Evolutionary conservation across 2,329 filamentous ascomycete genomes (phyloP), one percentile per base, ranked within the genome.

Genomic region (Fusarium humuli): DNA sequence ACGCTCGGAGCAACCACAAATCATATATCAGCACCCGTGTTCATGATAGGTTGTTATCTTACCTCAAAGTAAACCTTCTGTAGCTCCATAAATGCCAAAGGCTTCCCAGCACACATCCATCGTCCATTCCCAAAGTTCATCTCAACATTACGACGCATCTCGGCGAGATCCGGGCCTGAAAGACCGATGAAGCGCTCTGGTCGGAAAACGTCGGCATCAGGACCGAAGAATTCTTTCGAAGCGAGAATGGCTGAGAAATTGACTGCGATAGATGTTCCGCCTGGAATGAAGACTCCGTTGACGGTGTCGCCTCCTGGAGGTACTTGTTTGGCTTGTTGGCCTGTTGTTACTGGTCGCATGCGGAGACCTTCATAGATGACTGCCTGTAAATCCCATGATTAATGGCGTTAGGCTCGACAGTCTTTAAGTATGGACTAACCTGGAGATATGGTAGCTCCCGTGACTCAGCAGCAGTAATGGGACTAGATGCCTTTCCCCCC

Each of bases 51-150:
- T 3, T 2, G 0, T 12, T 2, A 12, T 13, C 58, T 12, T 6
- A 62, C 57, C 57, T 62, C 59, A 0, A 62, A 62, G 3, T 46
- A 62, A 2, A 54, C 57, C 3, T 62, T 62, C 1, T 62, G 46
- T 0, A 62, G 3, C 10, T 61, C 57, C 57, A 62, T 62, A 11
- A 61, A 40, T 1, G 59, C 59, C 11, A 62, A 5, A 2, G 57
- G 57, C 2, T 62, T 62, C 2, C 59, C 59, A 1, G 59, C 59
- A 9, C 59, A 62, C 57, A 62, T 62, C 46, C 45, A 62, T 2
- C 59, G 59, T 10, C 57, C 57, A 7, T 62, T 10, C 0, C 59
- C 59, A 41, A 54, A 62, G 6, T 45, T 62, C 23, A 62, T 61
- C 7, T 61, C 59, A 2, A 62, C 57, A 10, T 62, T 62, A 1